Base-by-base conservation (phyloP, 202 grass and related monocot species). In the Panicum hallii region DNA sequence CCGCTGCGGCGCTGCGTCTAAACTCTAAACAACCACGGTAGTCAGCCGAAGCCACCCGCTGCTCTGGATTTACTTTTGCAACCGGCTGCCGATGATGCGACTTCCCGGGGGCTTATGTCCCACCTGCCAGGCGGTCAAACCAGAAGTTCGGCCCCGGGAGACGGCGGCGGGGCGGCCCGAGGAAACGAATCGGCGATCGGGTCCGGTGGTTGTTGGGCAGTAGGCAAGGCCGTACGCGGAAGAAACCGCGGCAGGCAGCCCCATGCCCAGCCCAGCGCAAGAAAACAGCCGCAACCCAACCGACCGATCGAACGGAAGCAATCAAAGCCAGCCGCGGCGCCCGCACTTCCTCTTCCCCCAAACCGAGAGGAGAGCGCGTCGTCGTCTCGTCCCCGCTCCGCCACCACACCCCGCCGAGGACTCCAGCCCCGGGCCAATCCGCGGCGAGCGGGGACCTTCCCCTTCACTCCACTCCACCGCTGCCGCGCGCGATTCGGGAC, bases 231-330 rank as follows among this genome's bases (percentile, higher is more conserved):
- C 57, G 79, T 87, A 87, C 84, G 67, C 67, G 88, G 52, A 58
- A 82, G 72, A 86, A 82, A 86, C 57, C 79, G 72, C 72, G 78
- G 83, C 71, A n/a, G n/a, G n/a, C n/a, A n/a, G n/a, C n/a, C n/a
- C n/a, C n/a, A n/a, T n/a, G n/a, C n/a, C n/a, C n/a, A n/a, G n/a
- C n/a, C n/a, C n/a, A 67, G 42, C 30, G 3, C 10, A 28, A 70
- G 40, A 46, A 78, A 62, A 41, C 0, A 28, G 13, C 7, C 17
- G 6, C 3, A 48, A 11, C 58, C 41, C 9, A 56, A 16, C 30
- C 14, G 45, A 55, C 52, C 52, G 6, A 45, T 5, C 22, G 5
- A 56, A 76, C 77, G 0, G 72, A 72, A 65, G 77, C 78, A 57
- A 85, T 54, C 54, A 72, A 79, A 77, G 71, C 61, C 42, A 72